A percentile compares a stretch with the other conserved stretches of the same genome.
Conservation (phyloP, 192 early-diverging fungal genomes). For the Backusella liffmaniae region DNA sequence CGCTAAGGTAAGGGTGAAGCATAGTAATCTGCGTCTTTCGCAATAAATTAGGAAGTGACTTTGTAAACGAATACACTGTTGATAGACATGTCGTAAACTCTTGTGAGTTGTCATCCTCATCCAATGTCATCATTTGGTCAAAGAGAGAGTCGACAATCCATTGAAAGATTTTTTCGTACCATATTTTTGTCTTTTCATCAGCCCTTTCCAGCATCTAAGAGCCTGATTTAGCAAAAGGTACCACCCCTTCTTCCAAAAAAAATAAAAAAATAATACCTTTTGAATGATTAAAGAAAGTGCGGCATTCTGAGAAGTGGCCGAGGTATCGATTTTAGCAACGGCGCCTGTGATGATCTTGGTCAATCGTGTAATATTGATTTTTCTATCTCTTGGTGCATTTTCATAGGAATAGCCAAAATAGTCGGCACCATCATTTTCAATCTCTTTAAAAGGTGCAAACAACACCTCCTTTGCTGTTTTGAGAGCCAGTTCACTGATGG, state of each 20-base stretch:
- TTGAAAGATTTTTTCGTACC: constrained; percentile 55
- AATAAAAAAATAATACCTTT: neutral
- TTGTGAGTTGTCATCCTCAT: constrained; percentile 47
- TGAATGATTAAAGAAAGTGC: constrained; percentile 29
- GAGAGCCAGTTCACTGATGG: constrained; percentile 58
- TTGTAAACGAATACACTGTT: constrained; percentile 30
- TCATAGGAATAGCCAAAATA: constrained; percentile 14
- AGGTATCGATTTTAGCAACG: constrained; percentile 8
- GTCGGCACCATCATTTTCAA: constrained; percentile 12
- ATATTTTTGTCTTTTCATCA: constrained; percentile 42
- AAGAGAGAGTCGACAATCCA: constrained; percentile 75
- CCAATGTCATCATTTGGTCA: constrained; percentile 65
- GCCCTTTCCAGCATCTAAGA: constrained; percentile 32
- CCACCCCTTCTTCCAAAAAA: neutral
- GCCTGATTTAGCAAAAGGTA: neutral
- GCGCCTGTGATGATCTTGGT: constrained; percentile 13
- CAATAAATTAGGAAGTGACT: constrained; percentile 31
- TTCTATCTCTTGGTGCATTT: constrained; percentile 6
- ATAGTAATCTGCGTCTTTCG: constrained; percentile 40
- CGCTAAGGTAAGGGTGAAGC: constrained; percentile 60
- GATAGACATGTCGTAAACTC: constrained; percentile 26
- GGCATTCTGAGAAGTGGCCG: constrained; percentile 24
- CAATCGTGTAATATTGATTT: constrained; percentile 9
- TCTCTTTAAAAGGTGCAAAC: constrained; percentile 54
- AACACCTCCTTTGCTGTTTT: constrained; percentile 73